Evolutionary conservation across 495 filamentous ascomycete genomes (phyloP).

Genomic region (Rhizodiscina lignyota): DNA sequence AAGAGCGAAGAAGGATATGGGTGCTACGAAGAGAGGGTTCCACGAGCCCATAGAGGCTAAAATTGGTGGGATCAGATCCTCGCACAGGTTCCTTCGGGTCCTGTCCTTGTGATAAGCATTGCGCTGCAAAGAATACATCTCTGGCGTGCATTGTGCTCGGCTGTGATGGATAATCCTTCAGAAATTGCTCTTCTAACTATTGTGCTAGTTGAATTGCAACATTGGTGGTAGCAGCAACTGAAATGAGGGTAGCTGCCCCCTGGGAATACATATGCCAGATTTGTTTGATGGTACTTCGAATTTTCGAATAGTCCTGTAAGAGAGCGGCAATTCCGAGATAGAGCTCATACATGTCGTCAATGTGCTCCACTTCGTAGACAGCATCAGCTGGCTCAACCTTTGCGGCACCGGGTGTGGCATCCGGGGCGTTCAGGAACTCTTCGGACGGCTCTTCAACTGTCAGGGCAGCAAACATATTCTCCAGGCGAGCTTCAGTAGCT

Average conservation of each 20-base stretch:
- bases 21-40: neutral
- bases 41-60: neutral
- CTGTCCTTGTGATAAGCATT: neutral
- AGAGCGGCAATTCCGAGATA: neutral
- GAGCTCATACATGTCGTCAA: neutral
- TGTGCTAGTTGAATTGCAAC: neutral
- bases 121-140: neutral
- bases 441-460: neutral
- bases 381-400: neutral
- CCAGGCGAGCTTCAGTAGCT: too few relatives aligned
- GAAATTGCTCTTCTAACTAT: constrained; percentile 1
- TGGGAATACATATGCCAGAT: neutral
- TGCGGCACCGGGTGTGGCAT: neutral
- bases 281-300: neutral
- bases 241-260: neutral
- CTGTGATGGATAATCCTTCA: neutral
- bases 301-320: neutral
- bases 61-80: neutral
- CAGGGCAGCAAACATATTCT: neutral
- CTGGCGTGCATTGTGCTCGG: neutral
- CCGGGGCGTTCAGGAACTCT: neutral
- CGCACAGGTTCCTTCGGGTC: constrained; percentile 1
- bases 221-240: neutral
- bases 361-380: neutral
- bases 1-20: neutral